Conservation (phyloP, 306 rosid genomes). For the Echinosophora koreensis region DNA sequence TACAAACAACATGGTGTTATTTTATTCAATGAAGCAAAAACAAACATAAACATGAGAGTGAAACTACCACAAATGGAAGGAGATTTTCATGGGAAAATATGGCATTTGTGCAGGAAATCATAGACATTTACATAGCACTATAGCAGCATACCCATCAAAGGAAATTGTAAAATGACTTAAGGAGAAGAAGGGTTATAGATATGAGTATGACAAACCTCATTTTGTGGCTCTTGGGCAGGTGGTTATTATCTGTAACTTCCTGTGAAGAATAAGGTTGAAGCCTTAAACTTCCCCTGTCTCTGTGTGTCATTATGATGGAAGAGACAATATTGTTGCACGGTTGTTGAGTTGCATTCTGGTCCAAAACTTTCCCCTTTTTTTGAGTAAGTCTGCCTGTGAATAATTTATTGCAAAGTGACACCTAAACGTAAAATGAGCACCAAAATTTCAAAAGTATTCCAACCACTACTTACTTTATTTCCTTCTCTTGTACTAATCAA, state of each 20-base stretch:
- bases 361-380: conserved; percentile 8
- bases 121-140: neutral
- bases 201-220: conserved; percentile 14
- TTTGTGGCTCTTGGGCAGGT: neutral
- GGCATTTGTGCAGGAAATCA: conserved; percentile 18
- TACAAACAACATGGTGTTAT: neutral
- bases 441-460: neutral
- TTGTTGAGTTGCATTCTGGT: neutral
- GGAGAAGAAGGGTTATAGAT: neutral
- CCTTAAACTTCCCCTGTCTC: neutral
- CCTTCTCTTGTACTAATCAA: neutral
- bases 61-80: neutral
- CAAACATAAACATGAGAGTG: conserved; percentile 4
- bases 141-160: neutral
- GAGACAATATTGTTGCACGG: conserved; percentile 5
- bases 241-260: neutral
- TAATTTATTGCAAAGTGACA: conserved; percentile 23
- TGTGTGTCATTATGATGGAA: conserved; percentile 10
- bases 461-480: conserved; percentile 26
- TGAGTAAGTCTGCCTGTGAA: neutral
- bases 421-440: neutral
- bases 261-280: conserved; percentile 16
- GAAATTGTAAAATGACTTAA: neutral
- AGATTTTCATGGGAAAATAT: conserved; percentile 12
- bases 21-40: neutral